phyloP scores from a whole-genome alignment of 805 yeast genomes.

The Vanderwaltozyma tropicalis region DNA sequence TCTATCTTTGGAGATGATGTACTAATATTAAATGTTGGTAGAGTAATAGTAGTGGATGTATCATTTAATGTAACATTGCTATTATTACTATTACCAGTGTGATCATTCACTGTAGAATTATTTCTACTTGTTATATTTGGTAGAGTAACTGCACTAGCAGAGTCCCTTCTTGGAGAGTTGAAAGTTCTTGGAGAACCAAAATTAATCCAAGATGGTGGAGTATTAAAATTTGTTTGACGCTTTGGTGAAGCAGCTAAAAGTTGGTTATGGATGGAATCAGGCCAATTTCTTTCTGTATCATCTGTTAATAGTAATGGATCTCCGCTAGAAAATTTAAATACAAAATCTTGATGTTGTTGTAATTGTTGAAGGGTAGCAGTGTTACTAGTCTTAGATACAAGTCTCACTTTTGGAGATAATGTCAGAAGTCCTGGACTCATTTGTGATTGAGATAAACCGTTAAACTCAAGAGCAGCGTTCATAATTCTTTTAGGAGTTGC shows the following conservation, averaged over 20 bases:
- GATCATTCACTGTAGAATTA: neutral
- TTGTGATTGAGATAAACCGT: neutral
- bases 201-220: constrained; percentile 25
- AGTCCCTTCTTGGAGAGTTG: constrained; percentile 6
- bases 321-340: constrained; percentile 24
- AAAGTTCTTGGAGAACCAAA: constrained; percentile 19
- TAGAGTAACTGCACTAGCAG: neutral
- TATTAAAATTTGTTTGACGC: constrained; percentile 10
- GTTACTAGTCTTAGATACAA: constrained; percentile 3
- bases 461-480: neutral
- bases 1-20: constrained; percentile 1
- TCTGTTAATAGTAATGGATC: constrained; percentile 26
- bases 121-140: neutral
- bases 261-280: constrained; percentile 7
- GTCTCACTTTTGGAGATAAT: constrained; percentile 10
- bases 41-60: neutral
- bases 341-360: constrained; percentile 12
- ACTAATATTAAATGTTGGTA: constrained; percentile 1
- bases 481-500: constrained; percentile 2
- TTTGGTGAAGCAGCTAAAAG: constrained; percentile 3
- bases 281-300: constrained; percentile 18
- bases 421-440: neutral
- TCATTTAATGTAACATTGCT: neutral
- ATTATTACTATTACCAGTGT: neutral
- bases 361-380: neutral